Evolutionary conservation across 345 rosid species (phyloP), one percentile per base, ranked within the genome.

Genomic region (Citrus unshiu): DNA sequence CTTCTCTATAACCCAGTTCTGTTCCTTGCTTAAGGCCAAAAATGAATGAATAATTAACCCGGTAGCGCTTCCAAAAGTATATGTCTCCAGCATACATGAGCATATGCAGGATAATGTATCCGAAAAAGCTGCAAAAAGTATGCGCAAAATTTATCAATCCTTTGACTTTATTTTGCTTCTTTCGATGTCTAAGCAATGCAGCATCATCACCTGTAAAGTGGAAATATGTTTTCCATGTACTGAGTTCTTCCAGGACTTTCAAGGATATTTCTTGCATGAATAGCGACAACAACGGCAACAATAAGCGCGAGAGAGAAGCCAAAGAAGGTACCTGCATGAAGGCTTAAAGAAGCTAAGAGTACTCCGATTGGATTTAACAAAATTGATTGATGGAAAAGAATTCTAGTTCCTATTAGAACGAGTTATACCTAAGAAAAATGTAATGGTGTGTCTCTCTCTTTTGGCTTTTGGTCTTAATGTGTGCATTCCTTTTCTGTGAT

Each of bases 161-260:
- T 34, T 21, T 21, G 9, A 8, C 21, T 35, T 29, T 9, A 39
- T 54, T 54, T 54, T 54, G 22, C 22, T 54, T 46, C 7, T 54
- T 18, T 54, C 58, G 6, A 16, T 18, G 21, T 4, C 35, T 43
- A 63, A 60, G 7, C 30, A 7, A 37, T 9, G 18, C 34, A 32
- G 24, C 46, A n/a, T 49, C 65, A 78, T 67, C 72, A 90, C 92
- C 87, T 81, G 79, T 93, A 92, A n/a, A 94, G 93, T 35, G 97
- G 98, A 70, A 94, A 94, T 49, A 92, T 85, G 79, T 87, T 94
- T 34, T 84, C 90, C 98, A 94, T 94, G 66, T 91, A 94, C 66
- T 73, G 74, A 37, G 80, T 80, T 4, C 87, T 40, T 2, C 90
- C 97, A n/a, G 80, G 79, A 51, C 86, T 87, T 14, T 82, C 58